phyloP scores from a whole-genome alignment of 345 rosid genomes.

The Trapa bicornis region DNA sequence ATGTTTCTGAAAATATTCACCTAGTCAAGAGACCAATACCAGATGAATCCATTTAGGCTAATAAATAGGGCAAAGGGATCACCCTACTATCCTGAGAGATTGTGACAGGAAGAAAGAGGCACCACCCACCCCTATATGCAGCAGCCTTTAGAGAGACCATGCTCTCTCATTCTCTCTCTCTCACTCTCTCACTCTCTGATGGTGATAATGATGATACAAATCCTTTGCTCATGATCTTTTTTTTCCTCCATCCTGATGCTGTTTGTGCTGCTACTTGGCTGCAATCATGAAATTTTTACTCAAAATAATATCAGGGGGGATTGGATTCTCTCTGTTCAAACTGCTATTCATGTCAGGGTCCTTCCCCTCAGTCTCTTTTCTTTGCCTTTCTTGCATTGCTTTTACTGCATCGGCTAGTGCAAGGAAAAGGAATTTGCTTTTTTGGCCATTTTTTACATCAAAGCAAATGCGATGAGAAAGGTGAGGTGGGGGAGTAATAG shows the following conservation, averaged over 20 bases:
- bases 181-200: conserved; percentile 6
- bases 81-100: conserved; percentile 9
- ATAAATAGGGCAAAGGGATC: conserved; percentile 1
- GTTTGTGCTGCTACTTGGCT: conserved; percentile 13
- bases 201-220: not conserved
- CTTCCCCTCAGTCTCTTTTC: conserved; percentile 11
- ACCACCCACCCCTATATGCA: conserved; percentile 75
- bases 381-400: conserved; percentile 9
- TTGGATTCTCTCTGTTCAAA: conserved; percentile 31
- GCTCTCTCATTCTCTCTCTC: conserved; percentile 9
- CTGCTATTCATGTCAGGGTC: conserved; percentile 52
- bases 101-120: conserved; percentile 24
- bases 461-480: conserved; percentile 20
- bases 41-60: not conserved
- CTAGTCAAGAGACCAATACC: conserved; percentile 11
- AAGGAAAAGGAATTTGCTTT: conserved; percentile 18
- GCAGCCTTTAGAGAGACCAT: conserved; percentile 86
- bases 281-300: conserved; percentile 47
- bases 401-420: not conserved
- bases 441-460: conserved; percentile 29
- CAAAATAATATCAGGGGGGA: conserved; percentile 33
- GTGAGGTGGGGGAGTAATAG: conserved; percentile 15
- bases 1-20: not conserved
- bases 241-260: conserved; percentile 7
- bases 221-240: not conserved